These are phyloP conservation scores for Floccularia luteovirens DNA, from an alignment of 768 basidiomycete species.

Conservation along the genomic window DNA sequence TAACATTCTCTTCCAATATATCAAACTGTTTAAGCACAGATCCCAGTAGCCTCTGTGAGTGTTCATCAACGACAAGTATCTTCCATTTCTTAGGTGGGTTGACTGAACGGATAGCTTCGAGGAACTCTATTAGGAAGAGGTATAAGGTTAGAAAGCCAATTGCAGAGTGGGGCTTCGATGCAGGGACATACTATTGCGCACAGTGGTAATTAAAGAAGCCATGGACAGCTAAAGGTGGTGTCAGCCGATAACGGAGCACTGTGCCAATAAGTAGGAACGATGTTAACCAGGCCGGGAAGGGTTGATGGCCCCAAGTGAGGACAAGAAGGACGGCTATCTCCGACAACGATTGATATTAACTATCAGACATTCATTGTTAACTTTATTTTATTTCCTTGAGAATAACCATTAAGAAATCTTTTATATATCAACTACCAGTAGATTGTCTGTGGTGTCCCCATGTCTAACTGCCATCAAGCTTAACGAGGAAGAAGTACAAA, in stretches of 20 bases:
- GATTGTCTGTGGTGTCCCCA: too few species aligned
- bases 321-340: slow-evolving; percentile 2
- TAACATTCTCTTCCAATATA: slow-evolving; percentile 93
- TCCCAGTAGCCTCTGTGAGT: slow-evolving; percentile 76
- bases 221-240: slow-evolving; percentile 13
- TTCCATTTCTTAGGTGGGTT: slow-evolving; percentile 91
- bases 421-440: too few species aligned
- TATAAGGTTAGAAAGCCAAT: too few species aligned
- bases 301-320: too few species aligned
- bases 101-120: slow-evolving; percentile 82
- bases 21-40: slow-evolving; percentile 91
- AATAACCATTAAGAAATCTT: too few species aligned
- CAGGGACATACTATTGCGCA: slow-evolving; percentile 31
- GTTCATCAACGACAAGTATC: slow-evolving; percentile 93
- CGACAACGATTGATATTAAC: neutral
- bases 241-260: neutral
- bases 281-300: too few species aligned
- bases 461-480: too few species aligned
- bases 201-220: slow-evolving; percentile 34
- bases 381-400: too few species aligned
- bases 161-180: too few species aligned
- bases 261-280: neutral
- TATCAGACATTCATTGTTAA: too few species aligned
- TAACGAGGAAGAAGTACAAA: too few species aligned
- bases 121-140: slow-evolving; percentile 52